These are phyloP conservation scores for Teunomyces funiuensis DNA, from an alignment of 805 yeast genomes.

Conservation along the genomic window DNA sequence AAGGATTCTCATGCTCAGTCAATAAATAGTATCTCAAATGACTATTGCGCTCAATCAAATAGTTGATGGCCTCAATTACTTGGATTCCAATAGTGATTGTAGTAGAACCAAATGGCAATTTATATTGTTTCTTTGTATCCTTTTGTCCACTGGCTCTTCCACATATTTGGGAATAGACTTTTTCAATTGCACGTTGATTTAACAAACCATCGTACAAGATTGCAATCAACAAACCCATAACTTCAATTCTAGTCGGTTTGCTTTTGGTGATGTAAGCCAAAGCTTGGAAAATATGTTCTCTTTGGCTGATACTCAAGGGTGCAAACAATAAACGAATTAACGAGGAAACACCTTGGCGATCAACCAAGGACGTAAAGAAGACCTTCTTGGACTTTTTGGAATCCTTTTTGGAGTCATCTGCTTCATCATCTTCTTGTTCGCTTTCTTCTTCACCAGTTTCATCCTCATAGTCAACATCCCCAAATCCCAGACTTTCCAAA, in stretches of 20 bases:
- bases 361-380: constrained; percentile 66
- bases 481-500: constrained; percentile 20
- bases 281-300: constrained; percentile 65
- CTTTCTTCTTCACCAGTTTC: constrained; percentile 18
- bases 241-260: constrained; percentile 76
- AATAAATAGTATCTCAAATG: constrained; percentile 73
- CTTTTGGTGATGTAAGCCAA: constrained; percentile 68
- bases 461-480: constrained; percentile 22
- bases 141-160: constrained; percentile 39
- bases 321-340: constrained; percentile 68
- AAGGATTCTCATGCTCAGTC: constrained; percentile 65
- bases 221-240: constrained; percentile 64
- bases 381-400: constrained; percentile 30
- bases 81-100: constrained; percentile 75
- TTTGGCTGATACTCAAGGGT: constrained; percentile 62
- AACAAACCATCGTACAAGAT: constrained; percentile 74
- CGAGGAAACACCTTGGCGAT: constrained; percentile 72
- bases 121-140: constrained; percentile 12
- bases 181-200: constrained; percentile 61
- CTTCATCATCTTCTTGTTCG: constrained; percentile 17
- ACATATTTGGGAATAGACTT: constrained; percentile 57
- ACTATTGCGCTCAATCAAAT: constrained; percentile 62
- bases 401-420: constrained; percentile 1
- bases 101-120: constrained; percentile 60
- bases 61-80: constrained; percentile 70